Percentiles rank a stretch among this genome's conserved stretches.
These are phyloP conservation scores for Neolentinus lepideus DNA, from an alignment of 1,284 basidiomycete genomes.

Conservation along the genomic window DNA sequence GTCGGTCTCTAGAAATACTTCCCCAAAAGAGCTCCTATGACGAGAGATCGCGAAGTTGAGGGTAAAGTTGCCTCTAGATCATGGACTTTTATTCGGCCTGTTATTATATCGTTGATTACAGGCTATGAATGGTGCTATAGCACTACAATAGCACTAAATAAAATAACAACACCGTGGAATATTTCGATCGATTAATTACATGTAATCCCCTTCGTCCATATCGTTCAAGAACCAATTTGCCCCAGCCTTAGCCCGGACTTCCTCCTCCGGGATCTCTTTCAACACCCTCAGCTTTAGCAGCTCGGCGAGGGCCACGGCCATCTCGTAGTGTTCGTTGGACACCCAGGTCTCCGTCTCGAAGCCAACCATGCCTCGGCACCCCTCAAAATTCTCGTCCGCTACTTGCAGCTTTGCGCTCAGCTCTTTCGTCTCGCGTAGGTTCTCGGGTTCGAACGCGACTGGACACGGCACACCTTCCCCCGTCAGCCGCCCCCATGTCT, in stretches of 20 bases:
- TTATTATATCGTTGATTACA: too few relatives aligned
- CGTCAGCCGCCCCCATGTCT: constrained; percentile 29
- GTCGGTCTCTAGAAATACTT: too few relatives aligned
- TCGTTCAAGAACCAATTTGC: constrained; percentile 37
- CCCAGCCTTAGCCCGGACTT: constrained; percentile 24
- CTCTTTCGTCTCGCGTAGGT: constrained; percentile 30
- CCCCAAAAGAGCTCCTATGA: too few relatives aligned
- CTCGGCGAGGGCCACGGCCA: constrained; percentile 24
- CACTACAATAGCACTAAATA: too few relatives aligned
- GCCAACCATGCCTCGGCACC: constrained; percentile 19
- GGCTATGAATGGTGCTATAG: too few relatives aligned
- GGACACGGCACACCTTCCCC: constrained; percentile 33
- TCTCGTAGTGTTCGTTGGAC: constrained; percentile 28
- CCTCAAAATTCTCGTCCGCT: constrained; percentile 25
- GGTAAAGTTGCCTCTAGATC: too few relatives aligned
- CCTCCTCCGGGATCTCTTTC: constrained; percentile 17
- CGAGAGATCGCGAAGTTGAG: too few relatives aligned
- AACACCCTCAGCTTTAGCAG: constrained; percentile 26
- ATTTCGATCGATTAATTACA: constrained; percentile 17
- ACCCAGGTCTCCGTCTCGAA: constrained; percentile 35
- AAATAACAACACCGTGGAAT: too few relatives aligned
- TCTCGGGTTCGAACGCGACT: constrained; percentile 33
- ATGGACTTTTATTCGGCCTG: too few relatives aligned
- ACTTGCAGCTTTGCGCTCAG: constrained; percentile 20
- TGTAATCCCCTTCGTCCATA: constrained; percentile 38